These are phyloP conservation scores for Phytophthora agathidicida DNA, from an alignment of 352 stramenopile genomes.

Conservation along the genomic window DNA sequence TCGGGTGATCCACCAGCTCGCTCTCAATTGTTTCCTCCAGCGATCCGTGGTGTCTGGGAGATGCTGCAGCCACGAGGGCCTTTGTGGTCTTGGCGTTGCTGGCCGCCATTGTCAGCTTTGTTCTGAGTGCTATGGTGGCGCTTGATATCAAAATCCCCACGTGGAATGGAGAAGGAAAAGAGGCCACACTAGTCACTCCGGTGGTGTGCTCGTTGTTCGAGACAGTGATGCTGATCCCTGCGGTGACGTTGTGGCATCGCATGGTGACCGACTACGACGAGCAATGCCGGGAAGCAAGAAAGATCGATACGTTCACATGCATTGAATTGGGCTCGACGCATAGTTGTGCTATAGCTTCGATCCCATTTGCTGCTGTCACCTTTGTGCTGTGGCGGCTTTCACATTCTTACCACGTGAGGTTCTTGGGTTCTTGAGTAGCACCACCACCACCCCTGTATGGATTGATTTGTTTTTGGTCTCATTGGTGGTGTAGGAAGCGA, in stretches of 20 bases:
- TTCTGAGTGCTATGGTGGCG: constrained; percentile 55
- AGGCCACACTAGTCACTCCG: constrained; percentile 58
- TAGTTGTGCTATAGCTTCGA: constrained; percentile 44
- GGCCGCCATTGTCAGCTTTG: constrained; percentile 59
- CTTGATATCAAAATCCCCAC: constrained; percentile 70
- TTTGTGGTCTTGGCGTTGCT: constrained; percentile 64
- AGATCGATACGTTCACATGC: constrained; percentile 64
- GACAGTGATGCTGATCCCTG: constrained; percentile 43
- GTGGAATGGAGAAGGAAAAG: constrained; percentile 72
- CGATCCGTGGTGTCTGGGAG: constrained; percentile 73
- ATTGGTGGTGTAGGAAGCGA: constrained; percentile 43
- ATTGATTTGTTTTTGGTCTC: constrained; percentile 3
- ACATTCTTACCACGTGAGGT: constrained; percentile 61
- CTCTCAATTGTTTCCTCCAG: constrained; percentile 40
- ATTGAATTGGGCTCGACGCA: constrained; percentile 50
- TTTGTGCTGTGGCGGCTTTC: constrained; percentile 68
- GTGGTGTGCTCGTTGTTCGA: constrained; percentile 64
- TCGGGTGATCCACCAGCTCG: constrained; percentile 30
- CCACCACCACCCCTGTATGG: background rate
- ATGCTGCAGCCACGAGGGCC: constrained; percentile 47
- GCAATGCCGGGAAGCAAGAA: constrained; percentile 44
- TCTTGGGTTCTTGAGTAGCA: background rate
- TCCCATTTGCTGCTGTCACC: constrained; percentile 46
- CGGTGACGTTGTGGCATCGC: constrained; percentile 60
- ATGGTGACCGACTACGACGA: constrained; percentile 61